A percentile compares a stretch with the other conserved stretches of the same genome.
Evolutionary conservation across 192 early-diverging fungal species (phyloP).

Genomic region (Rhizoclosmatium globosum): DNA sequence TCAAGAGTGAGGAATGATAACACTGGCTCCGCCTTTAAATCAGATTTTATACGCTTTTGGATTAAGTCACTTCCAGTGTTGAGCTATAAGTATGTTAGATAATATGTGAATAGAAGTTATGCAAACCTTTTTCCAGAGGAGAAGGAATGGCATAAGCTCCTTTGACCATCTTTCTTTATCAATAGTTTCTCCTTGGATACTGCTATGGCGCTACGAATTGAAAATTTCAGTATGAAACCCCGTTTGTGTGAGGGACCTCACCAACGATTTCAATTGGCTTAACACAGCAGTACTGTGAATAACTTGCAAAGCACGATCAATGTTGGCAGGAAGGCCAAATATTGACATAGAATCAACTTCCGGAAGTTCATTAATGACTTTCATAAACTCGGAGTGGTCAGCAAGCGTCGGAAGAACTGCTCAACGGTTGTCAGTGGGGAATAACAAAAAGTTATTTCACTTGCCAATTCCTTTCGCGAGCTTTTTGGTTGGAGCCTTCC

Average conservation of each 20-base stretch:
- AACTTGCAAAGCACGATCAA: slow-evolving; percentile 55
- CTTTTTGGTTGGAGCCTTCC: slow-evolving; percentile 48
- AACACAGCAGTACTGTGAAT: slow-evolving; percentile 47
- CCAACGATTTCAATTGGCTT: slow-evolving; percentile 50
- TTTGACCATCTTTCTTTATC: slow-evolving; percentile 57
- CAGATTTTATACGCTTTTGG: slow-evolving; percentile 45
- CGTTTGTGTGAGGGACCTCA: slow-evolving; percentile 19
- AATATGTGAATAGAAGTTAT: too few relatives aligned
- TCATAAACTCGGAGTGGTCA: slow-evolving; percentile 49
- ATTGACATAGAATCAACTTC: slow-evolving; percentile 54
- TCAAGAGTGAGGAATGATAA: slow-evolving; percentile 55
- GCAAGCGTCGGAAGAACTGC: slow-evolving; percentile 44
- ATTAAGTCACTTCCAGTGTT: slow-evolving; percentile 57
- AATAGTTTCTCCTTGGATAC: slow-evolving; percentile 48
- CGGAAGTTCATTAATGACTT: slow-evolving; percentile 54
- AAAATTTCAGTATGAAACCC: too few relatives aligned
- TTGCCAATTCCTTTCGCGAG: slow-evolving; percentile 53
- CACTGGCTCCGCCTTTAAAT: slow-evolving; percentile 51
- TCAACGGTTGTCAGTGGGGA: background rate
- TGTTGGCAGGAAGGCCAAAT: slow-evolving; percentile 62
- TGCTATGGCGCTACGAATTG: slow-evolving; percentile 39
- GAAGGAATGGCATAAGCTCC: slow-evolving; percentile 57
- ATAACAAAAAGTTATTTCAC: background rate
- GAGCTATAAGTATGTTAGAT: slow-evolving; percentile 29
- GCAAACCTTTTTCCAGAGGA: slow-evolving; percentile 61